Percentiles rank a stretch among this genome's conserved stretches.
Conservation (phyloP, 192 early-diverging fungal species). For the Pilaira anomala region DNA sequence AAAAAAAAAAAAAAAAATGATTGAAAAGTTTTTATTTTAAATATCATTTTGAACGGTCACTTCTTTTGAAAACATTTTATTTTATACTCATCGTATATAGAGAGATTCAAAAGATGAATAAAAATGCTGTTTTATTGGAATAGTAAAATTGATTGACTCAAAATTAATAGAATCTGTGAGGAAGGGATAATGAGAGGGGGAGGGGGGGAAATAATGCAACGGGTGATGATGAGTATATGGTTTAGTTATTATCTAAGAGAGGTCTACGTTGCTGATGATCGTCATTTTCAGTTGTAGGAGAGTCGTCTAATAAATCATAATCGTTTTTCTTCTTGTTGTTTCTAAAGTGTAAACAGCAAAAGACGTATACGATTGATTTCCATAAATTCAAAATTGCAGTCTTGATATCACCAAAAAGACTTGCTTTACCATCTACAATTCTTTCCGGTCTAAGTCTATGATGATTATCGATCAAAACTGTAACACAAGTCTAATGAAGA, state of each 20-base stretch:
- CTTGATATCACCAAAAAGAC: constrained; percentile 19
- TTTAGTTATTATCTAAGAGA: neutral
- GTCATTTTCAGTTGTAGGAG: neutral
- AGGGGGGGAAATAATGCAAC: too few species aligned
- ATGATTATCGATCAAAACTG: constrained; percentile 11
- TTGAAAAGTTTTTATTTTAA: too few species aligned
- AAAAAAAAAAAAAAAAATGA: too few species aligned
- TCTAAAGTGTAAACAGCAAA: constrained; percentile 9
- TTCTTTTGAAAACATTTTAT: too few species aligned
- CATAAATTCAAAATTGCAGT: neutral
- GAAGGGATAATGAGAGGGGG: too few species aligned
- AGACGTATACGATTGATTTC: neutral
- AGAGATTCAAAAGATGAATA: too few species aligned
- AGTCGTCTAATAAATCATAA: neutral
- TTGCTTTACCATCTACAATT: constrained; percentile 16
- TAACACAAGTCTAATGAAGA: constrained; percentile 14
- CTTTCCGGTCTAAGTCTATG: constrained; percentile 26
- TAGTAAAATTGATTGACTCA: too few species aligned
- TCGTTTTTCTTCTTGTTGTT: constrained; percentile 5
- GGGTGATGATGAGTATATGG: too few species aligned
- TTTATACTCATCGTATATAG: too few species aligned
- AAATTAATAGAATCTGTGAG: too few species aligned
- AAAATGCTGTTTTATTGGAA: too few species aligned
- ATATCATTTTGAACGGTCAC: too few species aligned
- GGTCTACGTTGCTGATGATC: constrained; percentile 5